phyloP scores from a whole-genome alignment of 768 basidiomycete species.

The Boletus pseudo-olivaceus region DNA sequence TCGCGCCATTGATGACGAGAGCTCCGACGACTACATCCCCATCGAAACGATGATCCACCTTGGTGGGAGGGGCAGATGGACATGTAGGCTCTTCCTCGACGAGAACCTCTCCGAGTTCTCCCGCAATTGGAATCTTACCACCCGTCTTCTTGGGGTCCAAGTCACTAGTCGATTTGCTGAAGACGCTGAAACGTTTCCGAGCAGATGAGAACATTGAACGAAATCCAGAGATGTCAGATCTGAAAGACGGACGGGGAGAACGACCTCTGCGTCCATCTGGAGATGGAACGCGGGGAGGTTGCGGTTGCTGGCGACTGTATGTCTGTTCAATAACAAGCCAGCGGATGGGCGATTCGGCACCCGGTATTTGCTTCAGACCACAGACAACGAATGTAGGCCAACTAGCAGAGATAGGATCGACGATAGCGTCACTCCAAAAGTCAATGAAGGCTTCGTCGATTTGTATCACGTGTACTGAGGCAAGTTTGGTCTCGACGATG shows the following conservation, averaged over 20 bases:
- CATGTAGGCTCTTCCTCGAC: constrained; percentile 45
- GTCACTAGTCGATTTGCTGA: constrained; percentile 32
- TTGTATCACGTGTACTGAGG: constrained; percentile 41
- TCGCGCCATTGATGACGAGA: constrained; percentile 22
- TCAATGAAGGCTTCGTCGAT: constrained; percentile 82
- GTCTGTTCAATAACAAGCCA: constrained; percentile 73
- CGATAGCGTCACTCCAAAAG: constrained; percentile 73
- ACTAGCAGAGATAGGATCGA: constrained; percentile 59
- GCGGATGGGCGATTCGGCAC: constrained; percentile 34
- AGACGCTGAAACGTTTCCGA: constrained; percentile 65
- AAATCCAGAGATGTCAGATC: constrained; percentile 40
- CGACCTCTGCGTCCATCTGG: constrained; percentile 29
- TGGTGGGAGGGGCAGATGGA: constrained; percentile 20
- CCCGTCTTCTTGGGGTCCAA: constrained; percentile 24
- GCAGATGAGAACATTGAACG: constrained; percentile 46
- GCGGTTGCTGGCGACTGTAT: constrained; percentile 40
- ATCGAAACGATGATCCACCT: constrained; percentile 32
- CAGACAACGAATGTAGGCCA: constrained; percentile 74
- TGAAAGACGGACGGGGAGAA: constrained; percentile 43
- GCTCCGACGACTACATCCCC: constrained; percentile 12
- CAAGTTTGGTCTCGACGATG: constrained; percentile 38
- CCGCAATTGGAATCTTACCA: constrained; percentile 42
- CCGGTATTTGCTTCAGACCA: constrained; percentile 48
- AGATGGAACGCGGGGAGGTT: constrained; percentile 26
- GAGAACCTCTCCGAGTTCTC: constrained; percentile 71